Evolutionary conservation across 257 asterid species (phyloP), one percentile per base, ranked within the genome.

Genomic region (Agastache rugosa): DNA sequence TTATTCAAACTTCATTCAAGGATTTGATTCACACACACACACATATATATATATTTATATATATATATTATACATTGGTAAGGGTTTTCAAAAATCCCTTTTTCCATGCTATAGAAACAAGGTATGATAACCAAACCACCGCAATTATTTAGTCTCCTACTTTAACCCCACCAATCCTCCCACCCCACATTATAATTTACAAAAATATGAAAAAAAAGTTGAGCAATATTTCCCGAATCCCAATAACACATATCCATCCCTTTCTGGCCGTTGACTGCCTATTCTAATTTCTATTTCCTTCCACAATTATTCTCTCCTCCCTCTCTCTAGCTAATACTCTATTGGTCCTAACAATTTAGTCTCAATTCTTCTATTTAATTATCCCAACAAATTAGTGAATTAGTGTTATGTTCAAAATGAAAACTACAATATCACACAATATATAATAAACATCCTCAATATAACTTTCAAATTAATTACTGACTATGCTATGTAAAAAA

Each of bases 101-200:
- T 74, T 80, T 75, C 65, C 81, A 74, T 78, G 83, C 54, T 47
- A 73, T 61, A 75, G 51, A 63, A 82, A 88, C 84, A 85, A 80
- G 82, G 50, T 82, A 86, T 77, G 78, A 82, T 87, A 75, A 75
- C 83, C 62, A 83, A 19, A 75, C 83, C 59, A 83, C 20, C 39
- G 84, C 91, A 83, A 89, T 86, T 73, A 91, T 89, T 87, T 83
- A 91, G 96, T 83, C 81, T 90, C 96, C 82, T 74, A 73, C 82
- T 76, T 72, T 76, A 77, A 29, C 78, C 72, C 80, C 78, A 80
- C 75, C 80, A 39, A 63, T 42, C 1, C 14, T 54, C 4, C 20
- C 71, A 2, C 22, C 45, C 23, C 14, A 16, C 39, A 68, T 7
- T 51, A 23, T 44, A 15, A 53, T 39, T 51, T 19, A 23, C 15